A percentile compares a stretch with the other conserved stretches of the same genome.
These are phyloP conservation scores for Leccinum angustisporum DNA, from an alignment of 1,284 basidiomycete genomes.

Conservation along the genomic window DNA sequence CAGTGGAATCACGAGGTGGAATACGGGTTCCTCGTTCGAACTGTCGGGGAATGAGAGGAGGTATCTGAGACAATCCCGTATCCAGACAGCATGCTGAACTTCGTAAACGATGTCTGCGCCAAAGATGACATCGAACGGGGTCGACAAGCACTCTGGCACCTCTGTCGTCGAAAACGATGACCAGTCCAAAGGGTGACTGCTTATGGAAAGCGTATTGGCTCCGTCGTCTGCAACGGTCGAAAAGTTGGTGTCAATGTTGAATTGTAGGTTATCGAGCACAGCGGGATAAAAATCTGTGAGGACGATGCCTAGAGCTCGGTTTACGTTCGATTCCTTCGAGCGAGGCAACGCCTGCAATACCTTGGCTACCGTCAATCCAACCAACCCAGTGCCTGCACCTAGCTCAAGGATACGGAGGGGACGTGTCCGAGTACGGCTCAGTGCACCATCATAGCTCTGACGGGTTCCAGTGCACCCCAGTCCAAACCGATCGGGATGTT, in stretches of 20 bases:
- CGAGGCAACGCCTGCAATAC: conserved; percentile 37
- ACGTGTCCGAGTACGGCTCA: background rate
- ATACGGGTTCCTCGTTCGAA: conserved; percentile 32
- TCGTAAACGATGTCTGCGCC: conserved; percentile 83
- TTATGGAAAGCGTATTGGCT: conserved; percentile 11
- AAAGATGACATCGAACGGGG: conserved; percentile 64
- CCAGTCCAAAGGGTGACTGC: conserved; percentile 59
- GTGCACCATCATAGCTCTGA: background rate
- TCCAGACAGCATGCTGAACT: conserved; percentile 63
- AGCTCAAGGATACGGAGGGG: conserved; percentile 71
- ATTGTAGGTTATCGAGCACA: conserved; percentile 71
- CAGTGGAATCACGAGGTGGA: conserved; percentile 76
- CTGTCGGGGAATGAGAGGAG: conserved; percentile 50
- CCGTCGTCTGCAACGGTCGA: conserved; percentile 18
- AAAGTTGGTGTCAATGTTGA: conserved; percentile 68
- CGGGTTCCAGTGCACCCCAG: conserved; percentile 23
- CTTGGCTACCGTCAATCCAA: conserved; percentile 67
- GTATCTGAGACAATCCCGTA: conserved; percentile 53
- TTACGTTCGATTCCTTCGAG: background rate
- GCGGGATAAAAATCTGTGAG: conserved; percentile 80
- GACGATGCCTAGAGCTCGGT: conserved; percentile 41
- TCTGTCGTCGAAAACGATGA: conserved; percentile 41
- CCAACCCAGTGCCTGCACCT: conserved; percentile 85
- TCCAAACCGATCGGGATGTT: conserved; percentile 56
- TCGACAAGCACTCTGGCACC: conserved; percentile 15